These are phyloP conservation scores for Fusarium irregulare DNA, from an alignment of 2,329 filamentous ascomycete species.

Conservation along the genomic window DNA sequence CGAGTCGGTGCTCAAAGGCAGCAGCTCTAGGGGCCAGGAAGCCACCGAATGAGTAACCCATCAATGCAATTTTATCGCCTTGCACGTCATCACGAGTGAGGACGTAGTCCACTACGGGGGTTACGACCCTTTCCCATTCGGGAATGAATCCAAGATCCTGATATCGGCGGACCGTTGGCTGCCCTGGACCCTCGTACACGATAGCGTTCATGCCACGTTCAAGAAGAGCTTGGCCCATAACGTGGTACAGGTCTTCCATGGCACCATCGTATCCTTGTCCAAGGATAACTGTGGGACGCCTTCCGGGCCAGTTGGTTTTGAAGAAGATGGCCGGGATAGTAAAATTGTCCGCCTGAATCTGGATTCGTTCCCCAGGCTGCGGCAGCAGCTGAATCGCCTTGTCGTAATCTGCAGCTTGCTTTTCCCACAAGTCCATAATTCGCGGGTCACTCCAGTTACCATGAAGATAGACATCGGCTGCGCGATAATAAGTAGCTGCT, in stretches of 20 bases:
- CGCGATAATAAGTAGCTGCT: conserved; percentile 56
- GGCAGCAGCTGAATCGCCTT: conserved; percentile 52
- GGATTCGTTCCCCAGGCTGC: conserved; percentile 51
- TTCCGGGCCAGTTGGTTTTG: conserved; percentile 29
- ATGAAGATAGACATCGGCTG: conserved; percentile 56
- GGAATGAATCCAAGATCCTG: conserved; percentile 58
- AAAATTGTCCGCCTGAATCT: conserved; percentile 47
- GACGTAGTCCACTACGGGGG: conserved; percentile 55
- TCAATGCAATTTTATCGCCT: conserved; percentile 49
- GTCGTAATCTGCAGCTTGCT: conserved; percentile 53
- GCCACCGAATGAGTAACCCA: conserved; percentile 57
- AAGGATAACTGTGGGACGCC: conserved; percentile 55
- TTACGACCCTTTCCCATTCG: conserved; percentile 57
- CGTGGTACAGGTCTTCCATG: conserved; percentile 58
- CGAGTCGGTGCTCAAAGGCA: conserved; percentile 56
- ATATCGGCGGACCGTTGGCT: conserved; percentile 54
- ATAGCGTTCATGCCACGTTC: conserved; percentile 58
- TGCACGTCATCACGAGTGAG: conserved; percentile 48
- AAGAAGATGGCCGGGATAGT: conserved; percentile 53
- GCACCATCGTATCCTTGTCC: conserved; percentile 57
- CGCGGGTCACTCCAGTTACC: conserved; percentile 55
- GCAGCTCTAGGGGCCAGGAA: conserved; percentile 55
- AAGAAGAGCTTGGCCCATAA: conserved; percentile 49
- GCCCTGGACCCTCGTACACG: conserved; percentile 60
- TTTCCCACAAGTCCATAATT: conserved; percentile 53